Evolutionary conservation across 139 green algal species (phyloP).

Genomic region (Coccomyxa sp.): DNA sequence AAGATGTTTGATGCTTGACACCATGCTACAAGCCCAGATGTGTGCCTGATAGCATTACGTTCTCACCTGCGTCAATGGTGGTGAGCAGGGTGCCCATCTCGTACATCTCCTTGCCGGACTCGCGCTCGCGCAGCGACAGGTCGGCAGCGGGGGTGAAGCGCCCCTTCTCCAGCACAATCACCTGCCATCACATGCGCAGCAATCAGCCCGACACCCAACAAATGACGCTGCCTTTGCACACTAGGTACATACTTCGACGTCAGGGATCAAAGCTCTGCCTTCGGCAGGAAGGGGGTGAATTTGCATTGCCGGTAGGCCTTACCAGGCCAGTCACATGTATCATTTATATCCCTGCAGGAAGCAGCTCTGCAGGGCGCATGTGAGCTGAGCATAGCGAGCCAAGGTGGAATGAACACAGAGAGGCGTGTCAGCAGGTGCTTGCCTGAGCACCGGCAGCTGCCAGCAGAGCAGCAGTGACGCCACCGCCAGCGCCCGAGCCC

Average conservation of each 20-base stretch:
- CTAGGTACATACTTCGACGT: not conserved
- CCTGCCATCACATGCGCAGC: not conserved
- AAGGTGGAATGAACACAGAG: not conserved
- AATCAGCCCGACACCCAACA: not conserved
- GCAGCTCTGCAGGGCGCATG: not conserved
- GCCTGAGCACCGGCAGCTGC: conserved; percentile 19
- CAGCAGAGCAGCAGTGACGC: conserved; percentile 41
- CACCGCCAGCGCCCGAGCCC: conserved; percentile 57
- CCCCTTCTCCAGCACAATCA: conserved; percentile 69
- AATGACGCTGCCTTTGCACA: not conserved
- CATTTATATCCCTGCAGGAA: not conserved
- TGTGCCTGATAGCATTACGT: too few relatives aligned
- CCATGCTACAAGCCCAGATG: too few relatives aligned
- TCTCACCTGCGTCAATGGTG: not conserved
- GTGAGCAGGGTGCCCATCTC: conserved; percentile 40
- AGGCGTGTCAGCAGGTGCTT: not conserved
- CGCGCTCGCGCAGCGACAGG: conserved; percentile 23
- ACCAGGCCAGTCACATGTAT: not conserved
- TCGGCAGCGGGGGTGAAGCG: conserved; percentile 31
- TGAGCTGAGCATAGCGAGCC: not conserved
- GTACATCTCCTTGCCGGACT: conserved; percentile 45
- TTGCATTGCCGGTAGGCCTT: not conserved
- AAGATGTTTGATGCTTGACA: too few relatives aligned
- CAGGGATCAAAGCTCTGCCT: not conserved
- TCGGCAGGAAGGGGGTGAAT: not conserved